Evolutionary conservation across 192 early-diverging fungal genomes (phyloP).

Genomic region (Rhizoclosmatium globosum): DNA sequence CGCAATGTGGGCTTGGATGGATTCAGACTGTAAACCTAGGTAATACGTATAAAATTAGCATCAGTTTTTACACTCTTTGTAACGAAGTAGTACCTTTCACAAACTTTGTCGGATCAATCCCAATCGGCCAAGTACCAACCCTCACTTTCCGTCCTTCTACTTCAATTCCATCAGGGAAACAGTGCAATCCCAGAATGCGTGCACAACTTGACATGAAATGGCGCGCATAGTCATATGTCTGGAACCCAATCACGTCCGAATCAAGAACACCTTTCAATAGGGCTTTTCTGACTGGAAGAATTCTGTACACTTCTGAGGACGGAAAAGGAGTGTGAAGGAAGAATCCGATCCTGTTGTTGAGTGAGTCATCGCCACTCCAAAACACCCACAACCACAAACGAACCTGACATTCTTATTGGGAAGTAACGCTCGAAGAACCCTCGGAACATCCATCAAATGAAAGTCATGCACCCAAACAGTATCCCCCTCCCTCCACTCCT

Average conservation of each 20-base stretch:
- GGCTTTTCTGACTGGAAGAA: constrained; percentile 70
- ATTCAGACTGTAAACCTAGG: background rate
- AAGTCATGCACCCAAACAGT: constrained; percentile 81
- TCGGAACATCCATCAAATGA: constrained; percentile 96
- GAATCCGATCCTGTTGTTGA: constrained; percentile 99
- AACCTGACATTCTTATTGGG: background rate
- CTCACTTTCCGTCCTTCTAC: constrained; percentile 92
- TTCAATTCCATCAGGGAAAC: constrained; percentile 94
- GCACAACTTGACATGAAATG: constrained; percentile 98
- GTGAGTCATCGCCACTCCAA: constrained; percentile 69
- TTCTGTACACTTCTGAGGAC: constrained; percentile 93
- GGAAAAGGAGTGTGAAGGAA: constrained; percentile 99
- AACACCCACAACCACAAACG: background rate
- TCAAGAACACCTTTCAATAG: constrained; percentile 91
- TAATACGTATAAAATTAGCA: background rate
- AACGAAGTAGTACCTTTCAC: constrained; percentile 67
- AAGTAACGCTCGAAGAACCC: constrained; percentile 74
- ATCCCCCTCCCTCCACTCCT: constrained; percentile 84
- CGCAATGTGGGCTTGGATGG: constrained; percentile 59
- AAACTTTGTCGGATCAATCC: constrained; percentile 97
- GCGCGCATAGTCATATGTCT: constrained; percentile 98
- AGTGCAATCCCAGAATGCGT: constrained; percentile 88
- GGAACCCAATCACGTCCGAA: constrained; percentile 94
- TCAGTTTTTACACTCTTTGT: constrained; percentile 1
- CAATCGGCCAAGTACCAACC: constrained; percentile 99